Conservation (phyloP, 768 basidiomycete species). For the Trametes elegans region DNA sequence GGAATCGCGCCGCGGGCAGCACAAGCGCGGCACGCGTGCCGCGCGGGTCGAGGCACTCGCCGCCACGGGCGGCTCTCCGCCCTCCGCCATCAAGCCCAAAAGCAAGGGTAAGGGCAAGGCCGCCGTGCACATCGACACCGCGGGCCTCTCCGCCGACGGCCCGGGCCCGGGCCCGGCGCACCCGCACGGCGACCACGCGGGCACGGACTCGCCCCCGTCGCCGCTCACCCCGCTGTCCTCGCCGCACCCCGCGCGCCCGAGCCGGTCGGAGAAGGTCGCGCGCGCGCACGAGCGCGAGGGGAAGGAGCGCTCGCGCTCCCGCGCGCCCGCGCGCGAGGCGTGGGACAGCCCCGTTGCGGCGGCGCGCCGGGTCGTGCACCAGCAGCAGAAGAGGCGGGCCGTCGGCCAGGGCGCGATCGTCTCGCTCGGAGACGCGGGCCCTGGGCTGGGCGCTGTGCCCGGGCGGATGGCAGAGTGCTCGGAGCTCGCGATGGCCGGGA, state of each 20-base stretch:
- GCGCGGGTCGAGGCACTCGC: conserved; percentile 21
- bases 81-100: not conserved
- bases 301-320: conserved; percentile 14
- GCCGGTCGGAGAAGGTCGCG: conserved; percentile 9
- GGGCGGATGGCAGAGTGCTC: not conserved
- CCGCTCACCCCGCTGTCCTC: conserved; percentile 2
- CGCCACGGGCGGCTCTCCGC: not conserved
- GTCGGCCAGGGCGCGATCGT: not conserved
- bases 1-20: conserved; percentile 47
- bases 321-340: not conserved
- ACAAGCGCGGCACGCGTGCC: conserved; percentile 33
- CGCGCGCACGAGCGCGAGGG: not conserved
- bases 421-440: not conserved
- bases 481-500: not conserved
- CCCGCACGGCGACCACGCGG: not conserved
- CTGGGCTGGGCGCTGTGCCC: not conserved
- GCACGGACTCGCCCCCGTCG: not conserved
- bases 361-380: conserved; percentile 5
- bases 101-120: not conserved
- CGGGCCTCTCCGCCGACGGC: not conserved
- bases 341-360: not conserved
- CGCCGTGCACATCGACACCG: not conserved
- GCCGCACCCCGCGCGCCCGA: not conserved
- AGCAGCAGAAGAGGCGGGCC: not conserved
- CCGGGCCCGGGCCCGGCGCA: not conserved